phyloP scores from a whole-genome alignment of 176 grass and related monocot species.

The Musa itinerans region DNA sequence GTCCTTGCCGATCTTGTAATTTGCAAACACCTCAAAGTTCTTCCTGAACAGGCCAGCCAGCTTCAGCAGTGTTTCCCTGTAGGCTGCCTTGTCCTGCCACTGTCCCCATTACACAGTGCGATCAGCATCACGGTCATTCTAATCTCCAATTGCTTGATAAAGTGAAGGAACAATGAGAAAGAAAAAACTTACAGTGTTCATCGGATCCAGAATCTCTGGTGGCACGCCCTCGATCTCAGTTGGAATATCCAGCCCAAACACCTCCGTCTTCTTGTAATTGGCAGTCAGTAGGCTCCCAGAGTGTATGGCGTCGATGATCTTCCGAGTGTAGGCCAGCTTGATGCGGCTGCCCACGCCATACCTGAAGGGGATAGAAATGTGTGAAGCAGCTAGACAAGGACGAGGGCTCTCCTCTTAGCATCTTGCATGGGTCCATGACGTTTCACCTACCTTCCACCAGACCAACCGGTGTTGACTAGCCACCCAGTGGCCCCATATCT shows the following conservation, averaged over 20 bases:
- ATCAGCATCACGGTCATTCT: too few species aligned
- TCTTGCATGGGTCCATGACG: background rate
- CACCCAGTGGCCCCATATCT: constrained; percentile 83
- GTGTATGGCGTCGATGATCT: constrained; percentile 96
- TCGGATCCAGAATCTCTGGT: constrained; percentile 74
- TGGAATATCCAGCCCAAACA: constrained; percentile 92
- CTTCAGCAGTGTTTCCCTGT: constrained; percentile 79
- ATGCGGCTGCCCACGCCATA: constrained; percentile 93
- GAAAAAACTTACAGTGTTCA: constrained; percentile 63
- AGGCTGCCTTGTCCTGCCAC: constrained; percentile 79
- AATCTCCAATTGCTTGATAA: background rate
- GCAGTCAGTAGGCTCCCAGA: constrained; percentile 67
- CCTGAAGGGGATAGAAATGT: constrained; percentile 25
- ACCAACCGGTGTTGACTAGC: constrained; percentile 99
- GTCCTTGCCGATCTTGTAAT: constrained; percentile 63
- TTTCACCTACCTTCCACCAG: constrained; percentile 60
- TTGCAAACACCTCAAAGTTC: constrained; percentile 91
- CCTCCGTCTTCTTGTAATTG: constrained; percentile 73
- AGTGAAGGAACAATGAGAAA: background rate
- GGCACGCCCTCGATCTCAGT: constrained; percentile 60
- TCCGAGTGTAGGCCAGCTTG: constrained; percentile 68
- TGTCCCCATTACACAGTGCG: constrained; percentile 7
- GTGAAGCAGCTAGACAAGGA: too few species aligned
- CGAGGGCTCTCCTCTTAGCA: background rate
- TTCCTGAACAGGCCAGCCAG: constrained; percentile 85